Evolutionary conservation across 169 alveolate genomes (phyloP), one percentile per base, ranked within the genome.

Genomic region (Eimeria acervulina): DNA sequence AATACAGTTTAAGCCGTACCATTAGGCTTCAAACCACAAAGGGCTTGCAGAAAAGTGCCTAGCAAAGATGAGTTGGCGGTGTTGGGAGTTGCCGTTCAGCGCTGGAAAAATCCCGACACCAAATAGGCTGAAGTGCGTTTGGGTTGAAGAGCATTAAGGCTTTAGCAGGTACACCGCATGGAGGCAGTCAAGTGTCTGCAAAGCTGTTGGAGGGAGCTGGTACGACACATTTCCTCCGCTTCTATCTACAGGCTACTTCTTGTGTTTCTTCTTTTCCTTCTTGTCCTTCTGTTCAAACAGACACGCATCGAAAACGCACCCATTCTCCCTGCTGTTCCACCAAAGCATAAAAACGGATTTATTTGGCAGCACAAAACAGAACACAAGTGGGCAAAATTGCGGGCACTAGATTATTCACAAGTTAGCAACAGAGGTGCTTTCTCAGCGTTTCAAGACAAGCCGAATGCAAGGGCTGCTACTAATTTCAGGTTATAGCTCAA

Each of bases 231-330:
- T 28, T 68, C 44, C 26, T 63, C 13, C 74, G 0, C 44, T 4
- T 31, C 44, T 6, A 23, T 31, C 44, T 19, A 61, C 13, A 3
- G 40, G n/a, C 55, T 36, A 85, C 78, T 85, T 85, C 80, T 78
- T 92, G 38, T 92, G 88, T 31, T 83, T 76, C 92, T 92, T 92
- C 72, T 92, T 92, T 23, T 92, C 95, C 72, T 92, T 92, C 72
- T 92, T 92, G 33, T 66, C 74, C 40, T 92, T 78, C 95, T 92
- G 95, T 17, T 7, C 19, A 76, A 70, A 66, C 15, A 51, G 15
- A 33, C 63, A 61, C 74, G 55, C 74, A 74, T 38, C n/a, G 40
- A 10, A 3, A 47, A 61, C 21, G n/a, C 52, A n/a, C 21, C 36
- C 15, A 19, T 2, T 61, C 31, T 61, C 6, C 15, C 0, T 15